Evolutionary conservation across 2,329 filamentous ascomycete genomes (phyloP), one percentile per base, ranked within the genome.

Genomic region (Fusarium lyarnte): DNA sequence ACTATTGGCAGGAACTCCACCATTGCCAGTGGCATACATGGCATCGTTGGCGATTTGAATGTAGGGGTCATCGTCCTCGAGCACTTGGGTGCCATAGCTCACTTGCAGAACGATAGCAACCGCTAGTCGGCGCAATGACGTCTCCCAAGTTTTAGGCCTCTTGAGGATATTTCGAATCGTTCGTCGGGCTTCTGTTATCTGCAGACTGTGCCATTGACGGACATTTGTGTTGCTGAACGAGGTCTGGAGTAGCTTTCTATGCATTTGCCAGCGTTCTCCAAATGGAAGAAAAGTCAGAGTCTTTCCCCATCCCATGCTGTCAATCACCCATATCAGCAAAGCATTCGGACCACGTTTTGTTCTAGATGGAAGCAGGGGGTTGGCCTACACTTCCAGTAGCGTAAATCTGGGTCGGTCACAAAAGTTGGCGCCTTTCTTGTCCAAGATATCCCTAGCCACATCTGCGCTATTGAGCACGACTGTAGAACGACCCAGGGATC

Each of bases 281-380:
- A 81, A 85, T 42, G 80, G 81, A 7, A 85, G 79, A 68, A 85
- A 86, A 16, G 85, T 85, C 65, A 86, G 72, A 10, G 85, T 86
- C 57, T 81, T 81, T 23, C 82, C 80, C 85, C 85, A 87, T 17
- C 84, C 84, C 82, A 85, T 84, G 17, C 78, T 79, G 27, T 33
- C 12, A n/a, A 35, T 33, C 21, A 17, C 10, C 14, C 25, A 14
- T 43, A 23, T 58, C 11, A 64, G 60, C 66, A 25, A n/a, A 57
- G 57, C 66, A 21, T 58, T 21, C 57, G 5, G 7, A 13, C 23
- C 29, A 17, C 5, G 19, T 13, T 36, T 6, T 36, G 25, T 39
- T 41, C 38, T 16, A 27, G 25, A 23, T 16, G 35, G 19, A 19
- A 31, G 19, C 13, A 27, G 13, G n/a, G 31, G 36, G 31, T 5